phyloP scores from a whole-genome alignment of 805 yeast genomes.

The Torulaspora maleeae region DNA sequence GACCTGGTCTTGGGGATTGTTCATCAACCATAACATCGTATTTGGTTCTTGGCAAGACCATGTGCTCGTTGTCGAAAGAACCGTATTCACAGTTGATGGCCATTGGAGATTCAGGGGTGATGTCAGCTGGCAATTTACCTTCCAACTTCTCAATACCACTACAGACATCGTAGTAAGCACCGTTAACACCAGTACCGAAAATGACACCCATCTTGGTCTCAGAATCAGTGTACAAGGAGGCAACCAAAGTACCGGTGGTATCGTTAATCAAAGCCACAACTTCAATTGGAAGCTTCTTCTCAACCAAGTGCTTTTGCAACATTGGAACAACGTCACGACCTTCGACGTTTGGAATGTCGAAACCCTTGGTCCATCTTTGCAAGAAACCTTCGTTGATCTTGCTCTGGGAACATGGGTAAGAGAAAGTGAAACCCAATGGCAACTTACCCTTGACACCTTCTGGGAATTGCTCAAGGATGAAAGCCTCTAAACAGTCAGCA shows the following conservation, averaged over 20 bases:
- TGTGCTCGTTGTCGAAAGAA: slow-evolving; percentile 89
- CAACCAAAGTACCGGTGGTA: slow-evolving; percentile 95
- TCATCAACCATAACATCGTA: slow-evolving; percentile 77
- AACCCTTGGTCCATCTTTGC: slow-evolving; percentile 98
- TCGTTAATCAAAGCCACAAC: slow-evolving; percentile 94
- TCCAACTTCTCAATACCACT: slow-evolving; percentile 73
- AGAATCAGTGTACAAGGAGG: slow-evolving; percentile 87
- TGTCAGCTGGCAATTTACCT: slow-evolving; percentile 62
- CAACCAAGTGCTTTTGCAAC: slow-evolving; percentile 71
- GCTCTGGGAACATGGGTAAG: slow-evolving; percentile 81
- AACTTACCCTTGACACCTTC: slow-evolving; percentile 56
- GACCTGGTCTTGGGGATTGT: slow-evolving; percentile 92
- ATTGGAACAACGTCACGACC: slow-evolving; percentile 91
- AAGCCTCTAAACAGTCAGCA: slow-evolving; percentile 71
- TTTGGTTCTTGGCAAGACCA: slow-evolving; percentile 80
- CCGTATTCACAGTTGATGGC: slow-evolving; percentile 99
- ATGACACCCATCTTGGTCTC: slow-evolving; percentile 90
- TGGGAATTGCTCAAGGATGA: slow-evolving; percentile 64
- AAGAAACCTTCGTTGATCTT: slow-evolving; percentile 81
- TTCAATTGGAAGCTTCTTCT: slow-evolving; percentile 64
- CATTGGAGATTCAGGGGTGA: slow-evolving; percentile 65
- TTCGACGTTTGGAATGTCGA: slow-evolving; percentile 88
- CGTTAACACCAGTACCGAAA: slow-evolving; percentile 96
- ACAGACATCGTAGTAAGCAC: slow-evolving; percentile 84
- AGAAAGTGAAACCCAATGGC: slow-evolving; percentile 92